Conservation (phyloP, 345 rosid genomes). For the Mallotus nudiflorus region DNA sequence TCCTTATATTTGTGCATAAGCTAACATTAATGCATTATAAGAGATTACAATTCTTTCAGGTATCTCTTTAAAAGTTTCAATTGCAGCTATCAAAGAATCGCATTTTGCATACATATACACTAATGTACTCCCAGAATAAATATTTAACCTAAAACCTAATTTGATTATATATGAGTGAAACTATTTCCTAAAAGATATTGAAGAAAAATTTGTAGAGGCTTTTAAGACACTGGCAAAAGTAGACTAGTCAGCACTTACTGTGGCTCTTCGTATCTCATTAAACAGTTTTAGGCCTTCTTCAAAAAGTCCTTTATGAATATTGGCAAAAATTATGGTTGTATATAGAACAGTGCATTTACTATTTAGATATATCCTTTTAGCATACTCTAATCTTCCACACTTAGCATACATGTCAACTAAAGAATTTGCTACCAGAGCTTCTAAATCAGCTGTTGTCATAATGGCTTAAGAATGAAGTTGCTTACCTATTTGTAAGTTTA, state of each 20-base stretch:
- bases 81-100: conserved; percentile 71
- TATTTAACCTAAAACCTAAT: conserved; percentile 66
- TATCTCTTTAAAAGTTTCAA: conserved; percentile 68
- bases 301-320: conserved; percentile 62
- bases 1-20: conserved; percentile 79
- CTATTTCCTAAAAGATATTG: conserved; percentile 63
- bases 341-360: conserved; percentile 65
- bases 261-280: conserved; percentile 51
- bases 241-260: conserved; percentile 68
- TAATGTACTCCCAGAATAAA: conserved; percentile 71
- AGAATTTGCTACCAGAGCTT: conserved; percentile 61
- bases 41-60: conserved; percentile 69
- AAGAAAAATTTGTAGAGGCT: conserved; percentile 78
- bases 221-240: conserved; percentile 74
- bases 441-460: conserved; percentile 56
- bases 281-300: conserved; percentile 71
- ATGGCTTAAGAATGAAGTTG: conserved; percentile 69
- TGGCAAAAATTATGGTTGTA: conserved; percentile 86
- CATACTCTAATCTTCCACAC: conserved; percentile 66
- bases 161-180: conserved; percentile 61
- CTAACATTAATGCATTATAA: conserved; percentile 84
- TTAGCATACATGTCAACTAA: conserved; percentile 93
- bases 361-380: conserved; percentile 53
- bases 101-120: conserved; percentile 88
- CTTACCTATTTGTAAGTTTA: conserved; percentile 62